These are phyloP conservation scores for Cryptomeria japonica DNA, from an alignment of 75 land plant genomes.

Conservation along the genomic window DNA sequence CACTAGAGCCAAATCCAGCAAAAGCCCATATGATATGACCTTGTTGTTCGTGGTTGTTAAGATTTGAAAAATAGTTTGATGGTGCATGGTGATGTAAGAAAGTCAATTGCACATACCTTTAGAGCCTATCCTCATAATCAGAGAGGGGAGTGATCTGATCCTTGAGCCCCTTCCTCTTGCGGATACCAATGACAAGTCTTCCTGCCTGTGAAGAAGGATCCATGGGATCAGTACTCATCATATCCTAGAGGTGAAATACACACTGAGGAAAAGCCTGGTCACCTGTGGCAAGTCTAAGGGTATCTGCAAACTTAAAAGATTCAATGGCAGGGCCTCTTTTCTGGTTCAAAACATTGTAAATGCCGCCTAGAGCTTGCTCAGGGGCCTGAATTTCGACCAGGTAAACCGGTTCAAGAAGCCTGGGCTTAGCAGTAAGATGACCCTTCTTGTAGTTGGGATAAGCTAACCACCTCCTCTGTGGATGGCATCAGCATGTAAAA, in stretches of 20 bases:
- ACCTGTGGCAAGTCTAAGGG: constrained; percentile 68
- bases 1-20: background rate
- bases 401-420: constrained; percentile 55
- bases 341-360: constrained; percentile 65
- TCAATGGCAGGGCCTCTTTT: constrained; percentile 73
- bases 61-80: background rate
- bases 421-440: constrained; percentile 62
- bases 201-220: constrained; percentile 31
- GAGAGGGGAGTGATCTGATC: constrained; percentile 60
- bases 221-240: constrained; percentile 39
- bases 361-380: constrained; percentile 62
- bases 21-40: background rate
- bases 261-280: constrained; percentile 83
- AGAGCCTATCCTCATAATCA: constrained; percentile 63
- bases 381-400: constrained; percentile 77
- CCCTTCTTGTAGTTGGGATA: constrained; percentile 66
- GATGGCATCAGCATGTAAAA: constrained; percentile 75
- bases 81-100: background rate
- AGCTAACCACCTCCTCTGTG: constrained; percentile 75
- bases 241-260: constrained; percentile 76
- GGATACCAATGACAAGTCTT: constrained; percentile 39
- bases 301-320: constrained; percentile 65
- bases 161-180: constrained; percentile 73
- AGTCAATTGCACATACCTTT: constrained; percentile 12
- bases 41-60: background rate